A percentile compares a stretch with the other conserved stretches of the same genome.
Conservation (phyloP, 179 eudicot genomes). For the Corrigiola litoralis region DNA sequence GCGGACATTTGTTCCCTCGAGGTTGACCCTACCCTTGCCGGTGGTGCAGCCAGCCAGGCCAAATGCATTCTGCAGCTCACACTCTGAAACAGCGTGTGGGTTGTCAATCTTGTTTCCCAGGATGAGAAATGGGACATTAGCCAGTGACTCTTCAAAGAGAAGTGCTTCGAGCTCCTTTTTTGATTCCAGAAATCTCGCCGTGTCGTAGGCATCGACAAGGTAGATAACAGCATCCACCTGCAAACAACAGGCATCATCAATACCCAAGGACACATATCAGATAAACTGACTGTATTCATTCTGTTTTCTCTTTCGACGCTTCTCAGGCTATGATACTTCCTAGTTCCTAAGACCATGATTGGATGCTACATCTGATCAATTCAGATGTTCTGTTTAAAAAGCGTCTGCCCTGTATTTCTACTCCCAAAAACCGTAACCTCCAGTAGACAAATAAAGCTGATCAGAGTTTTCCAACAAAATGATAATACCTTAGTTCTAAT, state of each 20-base stretch:
- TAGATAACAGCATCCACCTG: slow-evolving; percentile 44
- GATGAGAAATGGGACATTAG: slow-evolving; percentile 37
- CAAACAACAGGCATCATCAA: background rate
- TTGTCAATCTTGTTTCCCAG: slow-evolving; percentile 43
- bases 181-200: slow-evolving; percentile 37
- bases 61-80: slow-evolving; percentile 23
- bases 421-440: too few species aligned
- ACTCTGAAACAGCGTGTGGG: slow-evolving; percentile 39
- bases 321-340: too few species aligned
- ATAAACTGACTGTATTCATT: too few species aligned
- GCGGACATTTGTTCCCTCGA: slow-evolving; percentile 24
- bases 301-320: too few species aligned
- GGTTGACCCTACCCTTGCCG: slow-evolving; percentile 37
- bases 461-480: too few species aligned
- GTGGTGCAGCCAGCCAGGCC: slow-evolving; percentile 37
- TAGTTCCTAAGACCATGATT: too few species aligned
- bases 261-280: background rate
- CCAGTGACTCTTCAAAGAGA: slow-evolving; percentile 33
- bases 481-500: too few species aligned
- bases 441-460: too few species aligned
- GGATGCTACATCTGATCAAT: too few species aligned
- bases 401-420: too few species aligned
- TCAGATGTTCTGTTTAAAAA: too few species aligned
- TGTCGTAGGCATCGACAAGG: slow-evolving; percentile 41
- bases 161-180: slow-evolving; percentile 38